Evolutionary conservation across 1,284 basidiomycete genomes (phyloP), one percentile per base, ranked within the genome.

Genomic region (Moesziomyces parantarcticus): DNA sequence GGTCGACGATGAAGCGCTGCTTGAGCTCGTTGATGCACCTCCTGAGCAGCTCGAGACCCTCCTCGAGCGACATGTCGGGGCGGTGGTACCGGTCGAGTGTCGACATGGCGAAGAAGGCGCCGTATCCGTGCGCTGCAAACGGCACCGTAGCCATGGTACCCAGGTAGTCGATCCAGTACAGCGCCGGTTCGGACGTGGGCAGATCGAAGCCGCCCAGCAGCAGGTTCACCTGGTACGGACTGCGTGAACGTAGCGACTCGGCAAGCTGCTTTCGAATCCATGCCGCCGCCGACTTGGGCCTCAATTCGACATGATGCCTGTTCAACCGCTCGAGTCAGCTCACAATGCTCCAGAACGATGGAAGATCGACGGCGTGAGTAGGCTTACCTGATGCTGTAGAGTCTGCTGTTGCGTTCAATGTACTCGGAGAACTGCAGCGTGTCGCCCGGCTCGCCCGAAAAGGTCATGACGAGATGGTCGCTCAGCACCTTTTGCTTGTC

Each of bases 371-470:
- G 34, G 10, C 34, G 26, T 6, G 34, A 6, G n/a, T n/a, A n/a
- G 21, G 21, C 86, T 58, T 68, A 92, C 86, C 96, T 91, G 83
- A 99, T 99, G 80, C 97, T 93, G 86, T 97, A 96, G 53, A 99
- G 87, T 50, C 94, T 90, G 78, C 98, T 89, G 86, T 98, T 99
- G 71, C 95, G 90, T 85, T 98, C 94, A 73, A 98, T 89, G 80
- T 89, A 99, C 85, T 99, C 96, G 6, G 96, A 92, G 83, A 99
- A 98, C 83, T 98, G 93, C 26, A 97, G 87, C 23, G 97, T 99
- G 84, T 99, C 97, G 66, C 96, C 96, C 58, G 70, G 92, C 85
- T 97, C 94, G 71, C 95, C 95, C 76, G 92, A 92, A 85, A 91
- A 95, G 0, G 94, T 90, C 93, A 99, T 97, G 81, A 97, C 89